Conservation (phyloP, 2,329 filamentous ascomycete species). For the Phaeosphaeriaceae sp. region DNA sequence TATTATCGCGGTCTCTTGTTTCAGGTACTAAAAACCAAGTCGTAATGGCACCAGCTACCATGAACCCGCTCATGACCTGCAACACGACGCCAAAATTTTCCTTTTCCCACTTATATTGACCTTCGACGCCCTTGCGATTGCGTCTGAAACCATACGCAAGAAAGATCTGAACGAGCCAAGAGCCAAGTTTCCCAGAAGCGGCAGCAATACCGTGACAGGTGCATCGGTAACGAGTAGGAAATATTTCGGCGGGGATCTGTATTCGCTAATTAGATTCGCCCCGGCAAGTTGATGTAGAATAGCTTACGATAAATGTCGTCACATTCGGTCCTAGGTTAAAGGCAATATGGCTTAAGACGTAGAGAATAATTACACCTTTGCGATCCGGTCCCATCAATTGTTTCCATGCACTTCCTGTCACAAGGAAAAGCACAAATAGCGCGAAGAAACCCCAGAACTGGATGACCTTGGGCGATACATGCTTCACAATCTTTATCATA, state of each 20-base stretch:
- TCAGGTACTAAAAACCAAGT: constrained; percentile 43
- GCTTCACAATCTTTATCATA: constrained; percentile 45
- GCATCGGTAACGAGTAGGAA: constrained; percentile 62
- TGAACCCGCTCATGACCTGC: constrained; percentile 44
- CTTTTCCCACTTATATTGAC: constrained; percentile 31
- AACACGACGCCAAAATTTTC: constrained; percentile 39
- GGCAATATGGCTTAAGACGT: constrained; percentile 41
- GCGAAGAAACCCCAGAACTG: constrained; percentile 44
- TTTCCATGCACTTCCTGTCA: constrained; percentile 41
- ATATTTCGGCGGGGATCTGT: constrained; percentile 62
- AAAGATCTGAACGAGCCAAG: constrained; percentile 53
- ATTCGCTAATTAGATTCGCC: constrained; percentile 48
- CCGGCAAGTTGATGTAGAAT: constrained; percentile 15
- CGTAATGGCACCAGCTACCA: constrained; percentile 40
- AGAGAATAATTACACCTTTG: constrained; percentile 38
- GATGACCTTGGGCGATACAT: constrained; percentile 40
- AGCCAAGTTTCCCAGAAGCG: constrained; percentile 61
- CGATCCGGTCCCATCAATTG: constrained; percentile 31
- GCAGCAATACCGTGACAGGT: constrained; percentile 62
- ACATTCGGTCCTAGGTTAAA: constrained; percentile 48
- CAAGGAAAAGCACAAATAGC: constrained; percentile 40
- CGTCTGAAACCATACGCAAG: constrained; percentile 41
- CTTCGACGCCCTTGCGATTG: constrained; percentile 12
- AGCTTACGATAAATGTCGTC: constrained; percentile 44
- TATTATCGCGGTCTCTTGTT: constrained; percentile 41